Evolutionary conservation across 2,329 filamentous ascomycete species (phyloP), one percentile per base, ranked within the genome.

Genomic region (Parasarocladium wereldwijsianum): DNA sequence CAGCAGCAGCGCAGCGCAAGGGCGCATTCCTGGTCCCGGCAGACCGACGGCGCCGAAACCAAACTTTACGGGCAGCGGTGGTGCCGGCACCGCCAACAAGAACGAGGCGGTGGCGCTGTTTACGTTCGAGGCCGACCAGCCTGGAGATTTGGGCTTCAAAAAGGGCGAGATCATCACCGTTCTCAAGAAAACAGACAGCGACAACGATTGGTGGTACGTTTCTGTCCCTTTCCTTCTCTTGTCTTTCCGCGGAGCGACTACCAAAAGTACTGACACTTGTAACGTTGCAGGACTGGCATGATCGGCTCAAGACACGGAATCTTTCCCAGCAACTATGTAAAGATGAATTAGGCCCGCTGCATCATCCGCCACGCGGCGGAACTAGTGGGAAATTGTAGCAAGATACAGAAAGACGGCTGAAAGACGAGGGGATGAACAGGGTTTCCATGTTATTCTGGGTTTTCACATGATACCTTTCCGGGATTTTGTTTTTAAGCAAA

Each of bases 141-240:
- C 84, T 1, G 87, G 87, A 4, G 87, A 98, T 50, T 52, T 96
- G 33, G 83, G 78, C 0, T 98, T 98, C 58, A 93, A 93, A 61
- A 98, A 98, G 64, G 90, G 90, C 13, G 90, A 98, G 17, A 55
- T 96, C 33, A 94, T 98, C 40, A 94, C 85, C 1, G 85, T 98
- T 34, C 52, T 93, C 34, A 94, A 98, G 62, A 80, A 81, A 54
- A 96, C 87, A 5, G 83, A 96, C 4, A 94, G 80, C 43, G 80
- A 83, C 34, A 86, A 85, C 34, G 87, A 96, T 52, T 96, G 87
- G 87, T 96, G 87, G 74, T 79, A 64, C 43, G 72, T 68, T 23
- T n/a, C 13, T 16, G n/a, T 13, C 22, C 5, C 6, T 11, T 28
- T 26, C 16, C 11, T 9, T 3, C 19, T 6, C 18, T 6, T 18